These are phyloP conservation scores for Aspergillus fischeri DNA, from an alignment of 2,329 filamentous ascomycete species.

Conservation along the genomic window DNA sequence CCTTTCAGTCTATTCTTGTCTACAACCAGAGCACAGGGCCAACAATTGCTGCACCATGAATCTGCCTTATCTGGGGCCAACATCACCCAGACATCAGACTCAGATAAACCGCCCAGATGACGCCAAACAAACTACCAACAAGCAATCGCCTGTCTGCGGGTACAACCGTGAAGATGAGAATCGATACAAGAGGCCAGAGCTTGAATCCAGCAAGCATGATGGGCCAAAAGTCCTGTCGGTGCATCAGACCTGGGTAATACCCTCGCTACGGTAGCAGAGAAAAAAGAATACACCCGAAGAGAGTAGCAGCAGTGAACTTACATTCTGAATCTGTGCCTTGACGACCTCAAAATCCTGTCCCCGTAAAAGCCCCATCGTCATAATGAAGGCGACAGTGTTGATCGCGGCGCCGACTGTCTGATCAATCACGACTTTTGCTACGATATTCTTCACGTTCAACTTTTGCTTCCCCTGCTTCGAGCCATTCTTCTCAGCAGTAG, in stretches of 20 bases:
- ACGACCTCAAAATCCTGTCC: conserved; percentile 32
- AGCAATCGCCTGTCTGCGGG: conserved; percentile 33
- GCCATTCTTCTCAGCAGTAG: conserved; percentile 9
- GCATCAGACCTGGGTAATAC: neutral
- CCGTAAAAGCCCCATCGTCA: conserved; percentile 49
- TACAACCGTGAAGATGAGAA: conserved; percentile 37
- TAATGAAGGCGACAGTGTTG: conserved; percentile 56
- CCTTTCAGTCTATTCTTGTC: neutral
- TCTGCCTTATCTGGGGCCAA: neutral
- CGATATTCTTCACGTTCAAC: conserved; percentile 29
- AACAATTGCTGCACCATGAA: neutral
- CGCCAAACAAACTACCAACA: conserved; percentile 33
- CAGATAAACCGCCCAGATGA: conserved; percentile 38
- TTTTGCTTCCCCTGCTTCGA: conserved; percentile 12
- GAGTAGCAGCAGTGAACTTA: conserved; percentile 13
- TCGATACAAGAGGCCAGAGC: conserved; percentile 38
- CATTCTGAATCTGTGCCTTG: conserved; percentile 29
- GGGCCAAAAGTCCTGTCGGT: conserved; percentile 31
- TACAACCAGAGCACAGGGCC: neutral
- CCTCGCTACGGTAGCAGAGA: neutral
- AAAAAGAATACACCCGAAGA: neutral
- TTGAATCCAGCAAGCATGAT: conserved; percentile 37
- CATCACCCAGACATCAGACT: conserved; percentile 28
- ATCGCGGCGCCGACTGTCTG: conserved; percentile 54
- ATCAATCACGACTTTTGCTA: conserved; percentile 56